A percentile compares a stretch with the other conserved stretches of the same genome.
These are phyloP conservation scores for Hortiboletus rubellus DNA, from an alignment of 1,284 basidiomycete species.

Conservation along the genomic window DNA sequence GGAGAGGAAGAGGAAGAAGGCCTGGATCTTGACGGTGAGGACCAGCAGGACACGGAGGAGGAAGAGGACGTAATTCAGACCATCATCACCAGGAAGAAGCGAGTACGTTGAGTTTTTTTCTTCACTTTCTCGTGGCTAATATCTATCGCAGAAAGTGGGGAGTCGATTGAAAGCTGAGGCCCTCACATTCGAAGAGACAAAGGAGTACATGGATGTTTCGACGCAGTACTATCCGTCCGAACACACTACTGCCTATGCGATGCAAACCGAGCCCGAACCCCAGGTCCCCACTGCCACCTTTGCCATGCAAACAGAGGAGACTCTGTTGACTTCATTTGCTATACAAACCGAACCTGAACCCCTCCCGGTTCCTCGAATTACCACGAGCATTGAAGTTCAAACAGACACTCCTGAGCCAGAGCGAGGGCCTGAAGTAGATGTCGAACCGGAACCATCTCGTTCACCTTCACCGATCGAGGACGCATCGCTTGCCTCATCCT, in stretches of 20 bases:
- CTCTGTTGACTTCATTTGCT: conserved; percentile 16
- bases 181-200: conserved; percentile 61
- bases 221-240: conserved; percentile 62
- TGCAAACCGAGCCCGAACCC: conserved; percentile 42
- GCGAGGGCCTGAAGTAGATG: conserved; percentile 25
- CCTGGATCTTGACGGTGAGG: conserved; percentile 44
- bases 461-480: conserved; percentile 44
- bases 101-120: conserved; percentile 46
- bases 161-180: conserved; percentile 55
- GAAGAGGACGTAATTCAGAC: conserved; percentile 75
- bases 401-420: conserved; percentile 52
- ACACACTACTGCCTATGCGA: conserved; percentile 41
- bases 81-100: conserved; percentile 76
- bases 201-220: conserved; percentile 67
- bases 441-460: conserved; percentile 36
- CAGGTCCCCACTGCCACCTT: conserved; percentile 22
- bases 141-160: conserved; percentile 57
- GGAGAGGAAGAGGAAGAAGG: conserved; percentile 39
- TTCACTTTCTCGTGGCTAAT: conserved; percentile 11
- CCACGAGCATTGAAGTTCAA: conserved; percentile 57
- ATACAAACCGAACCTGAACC: conserved; percentile 39
- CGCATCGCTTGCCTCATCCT: conserved; percentile 65
- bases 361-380: conserved; percentile 31
- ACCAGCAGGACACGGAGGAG: conserved; percentile 59
- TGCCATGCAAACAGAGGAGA: conserved; percentile 34